Conservation (phyloP, 2,329 filamentous ascomycete genomes). For the Helminthosporium solani region DNA sequence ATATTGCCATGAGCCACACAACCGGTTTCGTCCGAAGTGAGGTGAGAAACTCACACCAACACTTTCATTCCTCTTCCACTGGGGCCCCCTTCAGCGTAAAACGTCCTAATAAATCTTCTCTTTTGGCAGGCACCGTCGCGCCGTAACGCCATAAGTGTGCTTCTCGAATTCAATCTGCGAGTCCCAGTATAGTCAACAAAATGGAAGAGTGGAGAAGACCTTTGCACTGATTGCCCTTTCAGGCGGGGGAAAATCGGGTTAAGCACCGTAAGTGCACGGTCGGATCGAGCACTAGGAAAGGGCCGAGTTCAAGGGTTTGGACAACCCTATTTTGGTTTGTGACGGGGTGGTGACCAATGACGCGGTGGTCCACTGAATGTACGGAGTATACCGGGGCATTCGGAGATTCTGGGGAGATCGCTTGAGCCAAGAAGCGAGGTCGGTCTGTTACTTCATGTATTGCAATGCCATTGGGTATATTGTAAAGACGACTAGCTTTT, state of each 20-base stretch:
- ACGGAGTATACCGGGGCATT: no score
- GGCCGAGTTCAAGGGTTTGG: conserved; percentile 3
- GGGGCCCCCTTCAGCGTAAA: no score
- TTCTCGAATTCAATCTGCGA: no score
- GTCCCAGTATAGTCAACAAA: no score
- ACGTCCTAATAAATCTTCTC: neutral
- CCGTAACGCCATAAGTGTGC: neutral
- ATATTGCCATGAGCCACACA: conserved; percentile 14
- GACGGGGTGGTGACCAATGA: neutral
- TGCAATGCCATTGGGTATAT: no score
- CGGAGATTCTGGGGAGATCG: neutral
- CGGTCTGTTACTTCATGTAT: no score
- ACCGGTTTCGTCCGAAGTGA: conserved; percentile 8
- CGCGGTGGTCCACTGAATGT: neutral
- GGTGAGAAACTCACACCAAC: neutral
- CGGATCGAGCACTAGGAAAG: neutral
- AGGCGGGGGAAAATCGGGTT: conserved; percentile 14
- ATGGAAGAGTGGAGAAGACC: neutral
- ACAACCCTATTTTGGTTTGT: conserved; percentile 4
- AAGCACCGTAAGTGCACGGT: conserved; percentile 4
- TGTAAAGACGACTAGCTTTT: no score
- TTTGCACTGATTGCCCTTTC: neutral
- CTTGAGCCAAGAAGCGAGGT: no score
- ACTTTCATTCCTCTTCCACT: neutral
- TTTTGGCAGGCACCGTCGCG: neutral